Conservation (phyloP, 371 early-diverging fungal genomes). For the Syncephalis plumigaleata region DNA sequence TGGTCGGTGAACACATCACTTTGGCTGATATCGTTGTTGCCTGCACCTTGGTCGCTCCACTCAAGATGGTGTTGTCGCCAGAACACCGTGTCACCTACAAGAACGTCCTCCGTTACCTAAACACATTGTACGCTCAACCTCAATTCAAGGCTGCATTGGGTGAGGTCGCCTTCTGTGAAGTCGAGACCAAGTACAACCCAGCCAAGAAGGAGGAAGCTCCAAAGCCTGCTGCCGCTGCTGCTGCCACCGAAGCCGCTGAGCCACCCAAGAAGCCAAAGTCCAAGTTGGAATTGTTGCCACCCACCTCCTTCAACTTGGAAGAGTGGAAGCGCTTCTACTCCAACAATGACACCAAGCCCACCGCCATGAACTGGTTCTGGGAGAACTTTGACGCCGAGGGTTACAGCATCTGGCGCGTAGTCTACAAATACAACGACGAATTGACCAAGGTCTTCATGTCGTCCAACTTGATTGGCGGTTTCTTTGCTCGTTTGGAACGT, state of each 20-base stretch:
- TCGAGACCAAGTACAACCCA: constrained; percentile 23
- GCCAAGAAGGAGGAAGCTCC: constrained; percentile 17
- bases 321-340: constrained; percentile 95
- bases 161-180: constrained; percentile 39
- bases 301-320: constrained; percentile 64
- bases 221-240: constrained; percentile 23
- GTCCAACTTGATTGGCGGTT: constrained; percentile 78
- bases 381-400: constrained; percentile 71
- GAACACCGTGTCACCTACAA: constrained; percentile 56
- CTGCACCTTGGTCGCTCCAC: constrained; percentile 34
- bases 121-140: constrained; percentile 42
- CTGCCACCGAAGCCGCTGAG: constrained; percentile 29
- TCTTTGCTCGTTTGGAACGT: constrained; percentile 83
- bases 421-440: constrained; percentile 85
- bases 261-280: constrained; percentile 83
- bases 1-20: constrained; percentile 82
- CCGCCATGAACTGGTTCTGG: constrained; percentile 88
- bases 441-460: constrained; percentile 68
- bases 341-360: constrained; percentile 78
- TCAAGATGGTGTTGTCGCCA: constrained; percentile 34
- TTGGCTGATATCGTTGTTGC: constrained; percentile 71
- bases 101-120: constrained; percentile 53
- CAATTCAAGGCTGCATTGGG: constrained; percentile 66
- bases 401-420: constrained; percentile 71
- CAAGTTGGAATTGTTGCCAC: constrained; percentile 75